A percentile compares a stretch with the other conserved stretches of the same genome.
Conservation (phyloP, 2,329 filamentous ascomycete genomes). For the Fusarium armeniacum region DNA sequence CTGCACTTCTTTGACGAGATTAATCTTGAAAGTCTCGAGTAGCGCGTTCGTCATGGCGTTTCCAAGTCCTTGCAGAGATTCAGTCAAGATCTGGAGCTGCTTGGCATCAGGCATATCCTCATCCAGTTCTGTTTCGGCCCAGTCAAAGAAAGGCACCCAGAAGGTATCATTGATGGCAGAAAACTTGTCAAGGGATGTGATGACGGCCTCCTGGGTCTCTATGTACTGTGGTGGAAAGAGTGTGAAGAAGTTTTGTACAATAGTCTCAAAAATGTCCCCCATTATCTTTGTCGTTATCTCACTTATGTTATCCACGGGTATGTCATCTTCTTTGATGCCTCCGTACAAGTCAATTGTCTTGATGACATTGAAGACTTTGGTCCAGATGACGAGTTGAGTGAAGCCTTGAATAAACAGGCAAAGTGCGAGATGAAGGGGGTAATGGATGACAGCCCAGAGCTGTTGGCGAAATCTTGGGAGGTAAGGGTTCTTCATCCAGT, state of each 20-base stretch:
- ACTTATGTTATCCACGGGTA: slow-evolving; percentile 11
- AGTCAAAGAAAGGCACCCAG: slow-evolving; percentile 45
- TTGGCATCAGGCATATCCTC: slow-evolving; percentile 10
- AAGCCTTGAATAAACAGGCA: slow-evolving; percentile 74
- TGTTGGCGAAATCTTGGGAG: slow-evolving; percentile 70
- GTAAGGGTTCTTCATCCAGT: slow-evolving; percentile 75
- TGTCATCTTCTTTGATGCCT: slow-evolving; percentile 25
- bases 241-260: slow-evolving; percentile 45
- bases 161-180: slow-evolving; percentile 48
- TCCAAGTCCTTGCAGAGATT: slow-evolving; percentile 24
- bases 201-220: slow-evolving; percentile 36
- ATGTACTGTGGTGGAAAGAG: slow-evolving; percentile 49
- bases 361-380: slow-evolving; percentile 56
- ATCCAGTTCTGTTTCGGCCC: slow-evolving; percentile 16
- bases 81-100: slow-evolving; percentile 15
- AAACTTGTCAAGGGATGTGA: slow-evolving; percentile 50
- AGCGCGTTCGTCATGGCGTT: slow-evolving; percentile 51
- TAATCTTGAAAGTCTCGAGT: slow-evolving; percentile 52
- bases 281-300: slow-evolving; percentile 44
- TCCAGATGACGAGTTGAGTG: slow-evolving; percentile 68
- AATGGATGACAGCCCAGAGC: slow-evolving; percentile 69
- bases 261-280: slow-evolving; percentile 24
- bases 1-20: slow-evolving; percentile 48
- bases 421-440: slow-evolving; percentile 74
- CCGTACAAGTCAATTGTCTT: slow-evolving; percentile 34